A percentile compares a stretch with the other conserved stretches of the same genome.
Conservation (phyloP, 495 filamentous ascomycete species). For the Aspergillus campestris region DNA sequence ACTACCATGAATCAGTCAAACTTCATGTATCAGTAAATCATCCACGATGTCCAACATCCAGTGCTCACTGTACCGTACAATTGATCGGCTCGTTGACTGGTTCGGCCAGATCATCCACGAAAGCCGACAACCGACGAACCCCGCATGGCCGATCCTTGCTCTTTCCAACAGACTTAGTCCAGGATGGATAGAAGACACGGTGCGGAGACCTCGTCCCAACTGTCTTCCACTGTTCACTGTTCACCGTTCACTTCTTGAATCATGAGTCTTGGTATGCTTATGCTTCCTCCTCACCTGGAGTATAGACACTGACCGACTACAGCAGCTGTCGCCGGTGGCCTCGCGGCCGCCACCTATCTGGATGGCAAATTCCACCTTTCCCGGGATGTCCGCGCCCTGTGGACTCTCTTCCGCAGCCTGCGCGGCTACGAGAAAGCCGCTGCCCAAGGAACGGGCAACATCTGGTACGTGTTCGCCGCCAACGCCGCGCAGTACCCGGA, state of each 20-base stretch:
- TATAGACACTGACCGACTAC: no score
- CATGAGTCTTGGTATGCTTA: no score
- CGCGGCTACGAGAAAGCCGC: conserved; percentile 28
- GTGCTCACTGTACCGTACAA: no score
- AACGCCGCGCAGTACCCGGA: conserved; percentile 39
- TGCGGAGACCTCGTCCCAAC: neutral
- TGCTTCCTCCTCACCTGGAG: no score
- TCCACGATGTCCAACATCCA: no score
- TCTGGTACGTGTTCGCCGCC: conserved; percentile 60
- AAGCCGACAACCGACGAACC: no score
- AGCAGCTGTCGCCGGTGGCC: conserved; percentile 36
- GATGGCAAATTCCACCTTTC: conserved; percentile 60
- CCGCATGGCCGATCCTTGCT: neutral
- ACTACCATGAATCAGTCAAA: no score
- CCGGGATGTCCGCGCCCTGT: conserved; percentile 47
- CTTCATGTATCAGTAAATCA: no score
- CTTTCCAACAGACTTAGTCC: neutral
- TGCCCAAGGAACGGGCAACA: conserved; percentile 42
- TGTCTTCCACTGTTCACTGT: no score
- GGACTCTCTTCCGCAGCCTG: conserved; percentile 20
- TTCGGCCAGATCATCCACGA: no score
- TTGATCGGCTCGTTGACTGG: no score
- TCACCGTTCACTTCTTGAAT: no score
- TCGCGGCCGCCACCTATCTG: conserved; percentile 51
- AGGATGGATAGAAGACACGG: neutral